Percentiles rank a stretch among this genome's conserved stretches.
Evolutionary conservation across 805 yeast genomes (phyloP).

Genomic region (Ogataea neopini): DNA sequence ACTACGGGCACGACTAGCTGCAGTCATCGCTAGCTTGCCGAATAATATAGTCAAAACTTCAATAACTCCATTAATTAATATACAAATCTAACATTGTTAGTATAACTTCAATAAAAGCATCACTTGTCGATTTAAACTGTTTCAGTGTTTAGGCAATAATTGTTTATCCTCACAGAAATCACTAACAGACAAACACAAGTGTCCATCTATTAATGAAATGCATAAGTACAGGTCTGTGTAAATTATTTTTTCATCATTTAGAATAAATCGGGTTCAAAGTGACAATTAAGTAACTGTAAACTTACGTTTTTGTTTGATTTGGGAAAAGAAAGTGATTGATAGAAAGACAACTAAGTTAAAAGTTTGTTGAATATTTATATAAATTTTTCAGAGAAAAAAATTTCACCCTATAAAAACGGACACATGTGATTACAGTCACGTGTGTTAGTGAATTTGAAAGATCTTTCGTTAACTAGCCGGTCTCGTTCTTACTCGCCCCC

Average conservation of each 20-base stretch:
- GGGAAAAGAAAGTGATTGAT: not conserved
- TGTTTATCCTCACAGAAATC: constrained; percentile 29
- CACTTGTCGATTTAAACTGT: not conserved
- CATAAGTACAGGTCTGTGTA: constrained; percentile 64
- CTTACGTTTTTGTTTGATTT: not conserved
- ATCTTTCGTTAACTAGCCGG: too few relatives aligned
- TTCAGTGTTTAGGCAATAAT: constrained; percentile 27
- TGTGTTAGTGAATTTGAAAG: not conserved
- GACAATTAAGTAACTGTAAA: not conserved
- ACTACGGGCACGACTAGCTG: too few relatives aligned
- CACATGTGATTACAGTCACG: not conserved
- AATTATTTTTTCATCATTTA: constrained; percentile 43
- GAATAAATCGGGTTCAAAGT: not conserved
- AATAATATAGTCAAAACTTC: constrained; percentile 5
- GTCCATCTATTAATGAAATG: constrained; percentile 17
- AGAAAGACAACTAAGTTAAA: too few relatives aligned
- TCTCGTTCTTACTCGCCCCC: too few relatives aligned
- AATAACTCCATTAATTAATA: constrained; percentile 1
- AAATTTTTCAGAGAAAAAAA: not conserved
- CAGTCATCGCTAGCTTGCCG: too few relatives aligned
- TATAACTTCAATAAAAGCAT: not conserved
- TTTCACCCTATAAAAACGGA: not conserved
- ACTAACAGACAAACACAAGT: constrained; percentile 1
- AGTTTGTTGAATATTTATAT: not conserved
- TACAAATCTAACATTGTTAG: constrained; percentile 3